Conservation (phyloP, 2,329 filamentous ascomycete species). For the Lachnum nothofagi region DNA sequence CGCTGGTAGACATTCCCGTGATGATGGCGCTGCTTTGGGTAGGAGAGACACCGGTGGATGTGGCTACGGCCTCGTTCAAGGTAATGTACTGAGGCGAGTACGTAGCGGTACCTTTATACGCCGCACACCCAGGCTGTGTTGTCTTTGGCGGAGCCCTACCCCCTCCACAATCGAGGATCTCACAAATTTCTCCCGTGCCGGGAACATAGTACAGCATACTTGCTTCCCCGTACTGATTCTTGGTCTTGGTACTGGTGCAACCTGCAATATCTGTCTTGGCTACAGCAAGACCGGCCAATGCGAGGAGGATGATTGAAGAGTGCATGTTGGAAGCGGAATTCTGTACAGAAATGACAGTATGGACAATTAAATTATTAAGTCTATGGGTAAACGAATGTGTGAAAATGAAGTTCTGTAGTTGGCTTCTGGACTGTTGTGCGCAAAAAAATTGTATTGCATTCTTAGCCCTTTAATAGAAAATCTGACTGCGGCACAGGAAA, state of each 20-base stretch:
- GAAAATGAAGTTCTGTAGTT: too few species aligned
- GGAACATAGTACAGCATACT: conserved; percentile 14
- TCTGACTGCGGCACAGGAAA: too few species aligned
- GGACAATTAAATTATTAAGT: too few species aligned
- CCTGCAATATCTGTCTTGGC: conserved; percentile 12
- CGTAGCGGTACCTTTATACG: conserved; percentile 21
- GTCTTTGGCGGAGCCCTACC: conserved; percentile 19
- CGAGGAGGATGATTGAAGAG: conserved; percentile 11
- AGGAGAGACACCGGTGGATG: too few species aligned
- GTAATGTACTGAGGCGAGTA: conserved; percentile 14
- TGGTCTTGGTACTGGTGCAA: conserved; percentile 1
- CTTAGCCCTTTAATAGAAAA: too few species aligned
- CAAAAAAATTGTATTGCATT: too few species aligned
- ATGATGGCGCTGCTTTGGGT: conserved; percentile 1
- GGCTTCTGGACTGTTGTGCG: too few species aligned
- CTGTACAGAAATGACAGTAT: too few species aligned
- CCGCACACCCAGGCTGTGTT: conserved; percentile 19
- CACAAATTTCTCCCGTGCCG: conserved; percentile 19
- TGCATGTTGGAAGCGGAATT: conserved; percentile 11
- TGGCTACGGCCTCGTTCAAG: not conserved
- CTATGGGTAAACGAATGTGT: too few species aligned
- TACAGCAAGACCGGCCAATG: conserved; percentile 13
- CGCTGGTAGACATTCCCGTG: not conserved
- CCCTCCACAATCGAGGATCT: conserved; percentile 21
- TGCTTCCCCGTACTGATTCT: conserved; percentile 3